Conservation (phyloP, 2,329 filamentous ascomycete species). For the Arthrobotrys musiformis region DNA sequence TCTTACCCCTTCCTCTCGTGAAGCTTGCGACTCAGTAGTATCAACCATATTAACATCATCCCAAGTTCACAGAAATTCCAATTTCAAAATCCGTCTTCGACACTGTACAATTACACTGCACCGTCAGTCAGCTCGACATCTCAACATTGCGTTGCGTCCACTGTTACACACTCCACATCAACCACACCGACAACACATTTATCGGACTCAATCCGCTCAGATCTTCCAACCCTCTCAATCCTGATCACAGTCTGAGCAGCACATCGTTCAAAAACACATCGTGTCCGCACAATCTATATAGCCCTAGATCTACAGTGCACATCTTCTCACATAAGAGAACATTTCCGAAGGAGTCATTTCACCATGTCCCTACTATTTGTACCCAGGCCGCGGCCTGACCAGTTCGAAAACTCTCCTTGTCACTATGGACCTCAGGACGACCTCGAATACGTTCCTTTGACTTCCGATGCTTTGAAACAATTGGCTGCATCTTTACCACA, state of each 20-base stretch:
- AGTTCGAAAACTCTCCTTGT: conserved; percentile 53
- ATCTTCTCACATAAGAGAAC: background rate
- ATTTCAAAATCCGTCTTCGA: background rate
- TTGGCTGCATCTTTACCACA: conserved; percentile 47
- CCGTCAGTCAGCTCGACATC: background rate
- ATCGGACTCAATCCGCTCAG: background rate
- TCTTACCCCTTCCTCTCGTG: conserved; percentile 44
- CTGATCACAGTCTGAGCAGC: conserved; percentile 20
- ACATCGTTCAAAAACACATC: background rate
- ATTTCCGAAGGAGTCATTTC: background rate
- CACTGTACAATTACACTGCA: too few relatives aligned
- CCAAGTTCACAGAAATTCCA: conserved; percentile 4
- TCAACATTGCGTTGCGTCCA: conserved; percentile 21
- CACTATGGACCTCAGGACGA: conserved; percentile 55
- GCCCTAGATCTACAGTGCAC: background rate
- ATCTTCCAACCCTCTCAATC: conserved; percentile 41
- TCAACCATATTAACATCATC: background rate
- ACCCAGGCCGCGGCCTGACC: conserved; percentile 55
- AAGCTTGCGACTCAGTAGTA: background rate
- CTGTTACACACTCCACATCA: conserved; percentile 25
- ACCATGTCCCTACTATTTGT: conserved; percentile 52
- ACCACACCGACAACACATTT: conserved; percentile 43
- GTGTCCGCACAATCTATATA: background rate
- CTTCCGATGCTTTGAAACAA: conserved; percentile 41
- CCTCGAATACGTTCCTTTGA: conserved; percentile 53